Evolutionary conservation across 805 yeast genomes (phyloP), one percentile per base, ranked within the genome.

Genomic region (Limtongia smithiae): DNA sequence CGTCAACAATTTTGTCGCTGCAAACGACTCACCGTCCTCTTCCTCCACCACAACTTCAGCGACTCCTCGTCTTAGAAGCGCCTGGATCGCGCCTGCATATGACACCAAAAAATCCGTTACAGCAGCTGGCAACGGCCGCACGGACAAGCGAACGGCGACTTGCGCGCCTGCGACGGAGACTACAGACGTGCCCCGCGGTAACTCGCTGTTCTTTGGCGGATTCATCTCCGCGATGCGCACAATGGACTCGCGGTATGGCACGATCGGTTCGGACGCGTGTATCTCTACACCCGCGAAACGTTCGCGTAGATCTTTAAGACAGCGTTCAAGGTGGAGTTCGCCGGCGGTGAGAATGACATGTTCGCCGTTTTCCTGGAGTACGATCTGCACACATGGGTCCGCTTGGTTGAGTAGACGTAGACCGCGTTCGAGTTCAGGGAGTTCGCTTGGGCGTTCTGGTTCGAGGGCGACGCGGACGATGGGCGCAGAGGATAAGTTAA

Each of bases 391-490:
- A 60, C 96, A 91, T 0, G 99, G 97, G 67, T 93, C 99, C 0
- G 97, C 91, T 58, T 82, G 83, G 46, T 90, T 81, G 35, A 93
- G 72, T 49, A 87, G 69, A 57, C 80, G 81, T 51, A 93, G 72
- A 0, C 98, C 99, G 25, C 74, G 73, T 43, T 82, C 95, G 37
- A 93, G 71, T 59, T 78, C 78, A 39, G 78, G 81, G 75, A 89
- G 78, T 59, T 88, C 82, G 41, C 83, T 75, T 8, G 96, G 96
- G 60, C 88, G 85, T 3, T 78, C 83, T 1, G 99, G 96, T 64
- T 93, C 99, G n/a, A 93, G 72, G 0, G 98, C 97, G 28, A 93
- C 96, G 57, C 89, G 80, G 59, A 93, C 87, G 64, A 93, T 91
- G 1, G 98, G 98, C n/a, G 85, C 79, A 14, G 83, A 77, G 9